These are phyloP conservation scores for Jaapia argillacea DNA, from an alignment of 768 basidiomycete genomes.

Conservation along the genomic window DNA sequence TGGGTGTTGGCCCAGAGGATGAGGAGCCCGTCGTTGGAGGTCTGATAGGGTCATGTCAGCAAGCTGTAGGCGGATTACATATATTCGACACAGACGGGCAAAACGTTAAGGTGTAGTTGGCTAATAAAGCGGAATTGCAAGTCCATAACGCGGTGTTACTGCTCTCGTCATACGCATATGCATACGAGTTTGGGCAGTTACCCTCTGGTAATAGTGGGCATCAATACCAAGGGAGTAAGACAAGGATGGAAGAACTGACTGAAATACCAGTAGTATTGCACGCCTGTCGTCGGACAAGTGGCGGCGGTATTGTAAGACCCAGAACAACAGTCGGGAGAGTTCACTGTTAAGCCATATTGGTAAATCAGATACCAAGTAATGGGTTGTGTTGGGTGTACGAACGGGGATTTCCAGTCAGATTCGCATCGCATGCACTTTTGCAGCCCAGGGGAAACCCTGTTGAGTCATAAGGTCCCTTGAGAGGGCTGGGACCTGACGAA, in stretches of 20 bases:
- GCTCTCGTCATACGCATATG: conserved; percentile 41
- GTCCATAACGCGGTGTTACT: conserved; percentile 35
- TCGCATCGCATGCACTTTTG: conserved; percentile 31
- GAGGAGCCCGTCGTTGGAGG: too few relatives aligned
- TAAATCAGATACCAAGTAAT: not conserved
- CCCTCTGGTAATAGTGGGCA: conserved; percentile 18
- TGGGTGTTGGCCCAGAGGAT: too few relatives aligned
- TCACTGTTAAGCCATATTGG: conserved; percentile 22
- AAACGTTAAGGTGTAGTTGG: conserved; percentile 37
- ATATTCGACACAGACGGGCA: too few relatives aligned
- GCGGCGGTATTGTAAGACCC: conserved; percentile 39
- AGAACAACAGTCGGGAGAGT: conserved; percentile 59
- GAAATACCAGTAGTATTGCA: conserved; percentile 34
- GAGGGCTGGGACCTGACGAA: conserved; percentile 19
- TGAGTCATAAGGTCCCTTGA: conserved; percentile 25
- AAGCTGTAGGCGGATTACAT: too few relatives aligned
- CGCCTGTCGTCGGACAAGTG: conserved; percentile 45
- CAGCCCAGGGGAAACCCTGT: conserved; percentile 30
- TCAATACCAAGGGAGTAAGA: not conserved
- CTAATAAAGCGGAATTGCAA: conserved; percentile 22
- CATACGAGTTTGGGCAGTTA: conserved; percentile 37
- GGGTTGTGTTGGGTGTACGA: not conserved
- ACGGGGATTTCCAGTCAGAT: conserved; percentile 25
- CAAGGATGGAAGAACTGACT: conserved; percentile 19
- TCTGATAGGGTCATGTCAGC: too few relatives aligned